Evolutionary conservation across 1,284 basidiomycete genomes (phyloP), one percentile per base, ranked within the genome.

Genomic region (Apiotrichum montevideense): DNA sequence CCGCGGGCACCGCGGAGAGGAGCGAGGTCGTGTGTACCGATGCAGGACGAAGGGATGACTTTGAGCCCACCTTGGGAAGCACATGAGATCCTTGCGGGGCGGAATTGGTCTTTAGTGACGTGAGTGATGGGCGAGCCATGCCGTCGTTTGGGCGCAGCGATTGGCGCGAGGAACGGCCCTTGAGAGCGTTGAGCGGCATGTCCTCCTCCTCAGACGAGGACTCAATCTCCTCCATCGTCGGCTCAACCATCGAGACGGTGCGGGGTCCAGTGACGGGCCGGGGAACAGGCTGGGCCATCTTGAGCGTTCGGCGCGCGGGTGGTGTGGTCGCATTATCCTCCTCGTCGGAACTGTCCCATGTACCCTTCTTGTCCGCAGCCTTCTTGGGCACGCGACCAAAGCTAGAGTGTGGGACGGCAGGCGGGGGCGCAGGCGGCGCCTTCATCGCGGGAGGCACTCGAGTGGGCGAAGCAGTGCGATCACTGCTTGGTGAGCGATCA

Each of bases 311-410:
- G 6, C 54, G 47, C 1, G 56, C 44, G 13, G 49, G 53, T 4
- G 48, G 44, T 32, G 49, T 60, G 41, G 47, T 54, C 13, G 51
- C 41, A 14, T 54, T 50, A 8, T 52, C 56, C 9, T 59, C 57
- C 15, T 65, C 63, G 33, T 58, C 59, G 46, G 56, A 58, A 35
- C 54, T 61, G 35, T 50, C 58, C 63, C 63, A 65, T 3, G 61
- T 58, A 1, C 43, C n/a, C 46, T 41, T 50, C 42, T 55, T 46
- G 3, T 35, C 40, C 0, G 29, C 40, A 2, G 50, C 35, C 44
- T 51, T 46, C 35, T 46, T 50, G 7, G 34, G 46, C 10, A 50
- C 43, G 11, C 63, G 58, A 2, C 61, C 58, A 44, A 65, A 65
- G 47, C 56, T 61, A 7, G 61, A 62, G 46, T 59, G 60, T 1